Conservation (phyloP, 2,329 filamentous ascomycete species). For the Fusarium chlamydosporum region DNA sequence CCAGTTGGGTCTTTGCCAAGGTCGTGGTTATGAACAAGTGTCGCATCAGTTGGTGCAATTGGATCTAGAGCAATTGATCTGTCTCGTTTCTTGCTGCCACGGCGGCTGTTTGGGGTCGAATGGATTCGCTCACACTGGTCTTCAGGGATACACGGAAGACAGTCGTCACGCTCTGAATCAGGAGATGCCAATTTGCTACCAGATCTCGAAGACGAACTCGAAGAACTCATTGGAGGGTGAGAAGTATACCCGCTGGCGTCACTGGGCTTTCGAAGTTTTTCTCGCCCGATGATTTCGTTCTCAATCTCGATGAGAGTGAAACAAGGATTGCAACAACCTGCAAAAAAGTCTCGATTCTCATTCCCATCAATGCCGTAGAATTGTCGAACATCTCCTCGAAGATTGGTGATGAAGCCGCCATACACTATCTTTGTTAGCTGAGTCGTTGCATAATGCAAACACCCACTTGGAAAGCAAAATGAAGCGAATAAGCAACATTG, state of each 20-base stretch:
- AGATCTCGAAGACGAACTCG: not conserved
- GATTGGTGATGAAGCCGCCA: slow-evolving; percentile 47
- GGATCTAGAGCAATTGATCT: slow-evolving; percentile 33
- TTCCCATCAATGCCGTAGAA: slow-evolving; percentile 54
- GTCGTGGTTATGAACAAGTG: slow-evolving; percentile 22
- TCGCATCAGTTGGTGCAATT: slow-evolving; percentile 26
- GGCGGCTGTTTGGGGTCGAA: slow-evolving; percentile 10
- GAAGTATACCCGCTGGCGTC: slow-evolving; percentile 39
- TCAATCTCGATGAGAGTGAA: slow-evolving; percentile 51
- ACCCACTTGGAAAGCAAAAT: slow-evolving; percentile 52
- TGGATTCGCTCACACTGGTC: slow-evolving; percentile 24
- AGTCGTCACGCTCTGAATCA: slow-evolving; percentile 3
- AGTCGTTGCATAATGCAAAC: not conserved
- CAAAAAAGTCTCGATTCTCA: slow-evolving; percentile 42
- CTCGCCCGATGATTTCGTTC: slow-evolving; percentile 53
- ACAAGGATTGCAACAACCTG: slow-evolving; percentile 52
- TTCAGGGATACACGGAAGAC: slow-evolving; percentile 42
- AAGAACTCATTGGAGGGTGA: slow-evolving; percentile 44
- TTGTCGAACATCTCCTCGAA: slow-evolving; percentile 53
- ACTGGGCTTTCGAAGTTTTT: slow-evolving; percentile 37
- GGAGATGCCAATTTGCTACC: slow-evolving; percentile 13
- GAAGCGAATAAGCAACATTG: slow-evolving; percentile 15
- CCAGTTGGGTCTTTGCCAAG: slow-evolving; percentile 30
- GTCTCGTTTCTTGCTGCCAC: slow-evolving; percentile 28
- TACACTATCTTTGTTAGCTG: slow-evolving; percentile 49